Conservation (phyloP, 179 eudicot species). For the Patellifolia procumbens region DNA sequence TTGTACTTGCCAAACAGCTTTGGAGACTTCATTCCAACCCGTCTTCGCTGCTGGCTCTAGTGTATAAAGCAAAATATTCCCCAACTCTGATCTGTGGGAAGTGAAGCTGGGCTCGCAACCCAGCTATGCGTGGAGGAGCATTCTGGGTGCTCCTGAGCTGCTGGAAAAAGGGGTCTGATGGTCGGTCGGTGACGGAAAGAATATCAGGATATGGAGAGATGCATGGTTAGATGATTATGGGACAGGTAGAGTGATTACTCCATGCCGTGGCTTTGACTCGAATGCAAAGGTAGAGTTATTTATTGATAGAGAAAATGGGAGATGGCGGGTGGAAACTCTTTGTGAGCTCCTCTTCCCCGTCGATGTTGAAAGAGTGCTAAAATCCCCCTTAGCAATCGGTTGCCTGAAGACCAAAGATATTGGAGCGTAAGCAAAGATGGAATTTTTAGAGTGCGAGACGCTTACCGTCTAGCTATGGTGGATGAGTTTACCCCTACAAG, state of each 20-base stretch:
- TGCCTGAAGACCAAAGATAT: not conserved
- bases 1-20: not conserved
- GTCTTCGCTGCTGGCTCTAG: not conserved
- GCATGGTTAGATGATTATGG: not conserved
- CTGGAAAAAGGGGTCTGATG: not conserved
- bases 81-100: not conserved
- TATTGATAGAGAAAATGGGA: not conserved
- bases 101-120: not conserved
- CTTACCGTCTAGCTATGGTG: not conserved
- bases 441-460: not conserved
- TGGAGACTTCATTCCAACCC: not conserved
- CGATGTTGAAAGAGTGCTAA: not conserved
- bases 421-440: not conserved
- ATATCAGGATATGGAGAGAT: not conserved
- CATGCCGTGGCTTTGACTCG: not conserved
- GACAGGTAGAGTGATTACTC: not conserved
- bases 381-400: not conserved
- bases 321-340: not conserved
- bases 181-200: not conserved
- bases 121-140: not conserved
- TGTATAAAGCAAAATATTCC: not conserved
- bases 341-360: not conserved
- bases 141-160: not conserved
- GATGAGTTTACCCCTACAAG: too few species aligned
- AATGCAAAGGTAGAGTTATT: rapidly evolving